phyloP scores from a whole-genome alignment of 2,329 filamentous ascomycete genomes.

The Penicillium sp. region DNA sequence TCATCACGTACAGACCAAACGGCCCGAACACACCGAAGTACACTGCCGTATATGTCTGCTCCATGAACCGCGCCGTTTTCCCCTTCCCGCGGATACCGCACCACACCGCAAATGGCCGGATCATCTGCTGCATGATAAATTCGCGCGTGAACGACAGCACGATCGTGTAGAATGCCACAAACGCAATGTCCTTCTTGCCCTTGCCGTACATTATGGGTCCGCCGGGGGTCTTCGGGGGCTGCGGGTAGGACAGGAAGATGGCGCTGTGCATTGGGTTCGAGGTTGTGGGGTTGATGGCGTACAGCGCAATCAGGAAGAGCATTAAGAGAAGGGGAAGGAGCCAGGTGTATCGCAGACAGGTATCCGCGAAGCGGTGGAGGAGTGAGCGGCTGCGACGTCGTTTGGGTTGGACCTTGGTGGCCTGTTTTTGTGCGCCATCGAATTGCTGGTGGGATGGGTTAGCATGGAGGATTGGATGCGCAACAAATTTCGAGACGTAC shows the following conservation, averaged over 20 bases:
- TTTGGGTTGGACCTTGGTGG: constrained; percentile 40
- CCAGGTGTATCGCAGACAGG: constrained; percentile 56
- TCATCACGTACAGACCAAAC: constrained; percentile 87
- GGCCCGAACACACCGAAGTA: constrained; percentile 85
- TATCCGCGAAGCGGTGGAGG: constrained; percentile 44
- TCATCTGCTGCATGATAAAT: constrained; percentile 88
- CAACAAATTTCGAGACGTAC: constrained; percentile 20
- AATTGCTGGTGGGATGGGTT: constrained; percentile 15
- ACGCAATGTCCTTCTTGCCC: constrained; percentile 78
- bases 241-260: constrained; percentile 85
- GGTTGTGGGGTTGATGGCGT: constrained; percentile 70
- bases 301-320: constrained; percentile 61
- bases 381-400: constrained; percentile 44
- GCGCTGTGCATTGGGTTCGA: constrained; percentile 77
- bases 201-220: constrained; percentile 74
- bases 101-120: constrained; percentile 70
- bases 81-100: constrained; percentile 67
- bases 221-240: constrained; percentile 54
- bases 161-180: constrained; percentile 84
- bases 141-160: constrained; percentile 91
- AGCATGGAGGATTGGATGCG: constrained; percentile 1
- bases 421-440: constrained; percentile 28
- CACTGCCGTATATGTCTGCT: constrained; percentile 89
- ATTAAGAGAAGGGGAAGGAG: constrained; percentile 67
- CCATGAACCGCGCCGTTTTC: constrained; percentile 91